Evolutionary conservation across 495 filamentous ascomycete genomes (phyloP).

Genomic region (Hypoxylon cercidicola): DNA sequence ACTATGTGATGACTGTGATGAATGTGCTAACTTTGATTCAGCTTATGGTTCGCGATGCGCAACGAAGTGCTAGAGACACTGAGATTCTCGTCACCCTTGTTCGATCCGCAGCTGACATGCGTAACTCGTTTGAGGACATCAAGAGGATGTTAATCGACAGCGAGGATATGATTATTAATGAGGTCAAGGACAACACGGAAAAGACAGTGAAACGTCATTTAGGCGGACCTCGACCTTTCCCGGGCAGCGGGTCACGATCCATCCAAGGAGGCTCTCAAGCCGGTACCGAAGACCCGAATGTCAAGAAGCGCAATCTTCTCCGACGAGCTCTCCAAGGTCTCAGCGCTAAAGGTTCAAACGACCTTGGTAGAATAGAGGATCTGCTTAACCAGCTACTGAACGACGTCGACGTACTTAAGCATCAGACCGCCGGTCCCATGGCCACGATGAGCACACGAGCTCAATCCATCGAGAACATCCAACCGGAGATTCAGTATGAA

Average conservation of each 20-base stretch:
- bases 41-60: conserved; percentile 96
- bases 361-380: conserved; percentile 90
- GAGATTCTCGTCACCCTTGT: conserved; percentile 96
- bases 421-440: conserved; percentile 57
- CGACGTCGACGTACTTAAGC: conserved; percentile 90
- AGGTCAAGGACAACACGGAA: conserved; percentile 87
- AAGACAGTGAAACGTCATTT: conserved; percentile 82
- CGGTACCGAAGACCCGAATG: conserved; percentile 76
- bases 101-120: conserved; percentile 94
- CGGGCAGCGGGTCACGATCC: conserved; percentile 67
- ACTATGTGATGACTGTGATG: not conserved
- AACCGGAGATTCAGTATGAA: conserved; percentile 66
- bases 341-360: conserved; percentile 84
- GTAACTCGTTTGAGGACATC: conserved; percentile 95
- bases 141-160: conserved; percentile 90
- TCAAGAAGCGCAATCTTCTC: conserved; percentile 90
- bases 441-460: conserved; percentile 50
- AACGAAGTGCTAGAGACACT: conserved; percentile 95
- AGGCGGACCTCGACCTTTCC: conserved; percentile 87
- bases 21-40: conserved; percentile 53
- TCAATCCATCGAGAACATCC: conserved; percentile 65
- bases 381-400: conserved; percentile 92
- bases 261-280: conserved; percentile 66
- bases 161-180: conserved; percentile 82
- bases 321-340: conserved; percentile 90